A percentile compares a stretch with the other conserved stretches of the same genome.
Conservation (phyloP, 75 land plant genomes). For the Pinus albicaulis region DNA sequence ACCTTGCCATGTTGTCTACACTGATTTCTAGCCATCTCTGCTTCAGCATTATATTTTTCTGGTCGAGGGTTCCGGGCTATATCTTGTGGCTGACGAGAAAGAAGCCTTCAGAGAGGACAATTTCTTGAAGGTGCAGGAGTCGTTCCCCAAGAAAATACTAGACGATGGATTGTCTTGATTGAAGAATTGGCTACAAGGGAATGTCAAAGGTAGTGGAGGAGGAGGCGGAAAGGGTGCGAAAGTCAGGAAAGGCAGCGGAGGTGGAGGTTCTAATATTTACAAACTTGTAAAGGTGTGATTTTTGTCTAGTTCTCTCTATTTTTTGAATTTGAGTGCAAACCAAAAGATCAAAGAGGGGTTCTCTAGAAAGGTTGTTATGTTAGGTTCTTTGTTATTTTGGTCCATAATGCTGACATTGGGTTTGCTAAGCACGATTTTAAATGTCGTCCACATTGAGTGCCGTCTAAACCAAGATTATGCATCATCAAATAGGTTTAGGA, state of each 20-base stretch:
- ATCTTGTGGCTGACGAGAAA: constrained; percentile 57
- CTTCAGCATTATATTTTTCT: constrained; percentile 52
- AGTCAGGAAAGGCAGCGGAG: constrained; percentile 40
- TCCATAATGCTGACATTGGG: no score
- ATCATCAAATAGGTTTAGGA: no score
- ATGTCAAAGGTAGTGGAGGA: constrained; percentile 25
- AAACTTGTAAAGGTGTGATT: constrained; percentile 49
- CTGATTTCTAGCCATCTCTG: constrained; percentile 51
- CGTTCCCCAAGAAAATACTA: constrained; percentile 34
- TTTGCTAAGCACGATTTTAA: no score
- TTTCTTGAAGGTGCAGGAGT: constrained; percentile 46
- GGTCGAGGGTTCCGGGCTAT: constrained; percentile 41
- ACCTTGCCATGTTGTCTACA: constrained; percentile 60
- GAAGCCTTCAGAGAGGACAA: constrained; percentile 51
- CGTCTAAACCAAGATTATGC: no score
- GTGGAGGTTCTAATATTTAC: constrained; percentile 41
- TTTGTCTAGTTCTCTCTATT: neutral
- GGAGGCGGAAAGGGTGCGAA: constrained; percentile 25
- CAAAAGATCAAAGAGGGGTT: no score
- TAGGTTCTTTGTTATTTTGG: no score
- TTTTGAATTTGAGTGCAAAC: no score
- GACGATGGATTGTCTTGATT: constrained; percentile 14
- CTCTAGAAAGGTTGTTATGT: no score
- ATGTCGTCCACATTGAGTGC: no score
- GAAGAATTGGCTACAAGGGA: constrained; percentile 16